phyloP scores from a whole-genome alignment of 371 early-diverging fungal genomes.

The Batkoa obscura region DNA sequence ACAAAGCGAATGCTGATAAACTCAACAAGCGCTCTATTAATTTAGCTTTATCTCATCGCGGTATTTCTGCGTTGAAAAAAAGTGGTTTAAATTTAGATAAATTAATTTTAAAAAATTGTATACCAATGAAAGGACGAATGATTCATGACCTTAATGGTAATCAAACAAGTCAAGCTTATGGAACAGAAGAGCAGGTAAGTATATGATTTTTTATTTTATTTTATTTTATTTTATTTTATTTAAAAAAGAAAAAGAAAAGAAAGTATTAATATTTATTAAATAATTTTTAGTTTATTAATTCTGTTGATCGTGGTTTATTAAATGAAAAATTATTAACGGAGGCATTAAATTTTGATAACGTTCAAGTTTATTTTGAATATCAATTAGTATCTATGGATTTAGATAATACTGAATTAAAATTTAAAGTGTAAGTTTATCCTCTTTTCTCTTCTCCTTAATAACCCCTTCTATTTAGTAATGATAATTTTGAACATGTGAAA shows the following conservation, averaged over 20 bases:
- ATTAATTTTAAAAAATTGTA: slow-evolving; percentile 37
- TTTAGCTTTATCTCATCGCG: slow-evolving; percentile 79
- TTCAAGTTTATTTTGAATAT: no score
- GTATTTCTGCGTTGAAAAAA: slow-evolving; percentile 47
- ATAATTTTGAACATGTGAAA: neutral
- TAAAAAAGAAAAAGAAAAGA: neutral
- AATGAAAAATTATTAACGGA: no score
- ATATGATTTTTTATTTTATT: no score
- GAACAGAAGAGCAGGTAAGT: neutral
- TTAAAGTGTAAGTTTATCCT: neutral
- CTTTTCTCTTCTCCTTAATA: neutral
- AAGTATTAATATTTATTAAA: no score
- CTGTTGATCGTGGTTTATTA: no score
- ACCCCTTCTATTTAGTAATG: neutral
- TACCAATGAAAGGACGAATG: slow-evolving; percentile 91
- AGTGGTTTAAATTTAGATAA: slow-evolving; percentile 37
- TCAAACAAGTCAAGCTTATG: slow-evolving; percentile 67
- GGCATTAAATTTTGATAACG: no score
- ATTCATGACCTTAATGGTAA: slow-evolving; percentile 56
- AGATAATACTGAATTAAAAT: neutral
- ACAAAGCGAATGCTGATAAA: slow-evolving; percentile 17
- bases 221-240: neutral
- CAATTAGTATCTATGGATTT: neutral
- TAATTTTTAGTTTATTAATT: no score
- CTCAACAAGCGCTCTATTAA: slow-evolving; percentile 62